Evolutionary conservation across 768 basidiomycete species (phyloP).

Genomic region (Phallus indusiatus): DNA sequence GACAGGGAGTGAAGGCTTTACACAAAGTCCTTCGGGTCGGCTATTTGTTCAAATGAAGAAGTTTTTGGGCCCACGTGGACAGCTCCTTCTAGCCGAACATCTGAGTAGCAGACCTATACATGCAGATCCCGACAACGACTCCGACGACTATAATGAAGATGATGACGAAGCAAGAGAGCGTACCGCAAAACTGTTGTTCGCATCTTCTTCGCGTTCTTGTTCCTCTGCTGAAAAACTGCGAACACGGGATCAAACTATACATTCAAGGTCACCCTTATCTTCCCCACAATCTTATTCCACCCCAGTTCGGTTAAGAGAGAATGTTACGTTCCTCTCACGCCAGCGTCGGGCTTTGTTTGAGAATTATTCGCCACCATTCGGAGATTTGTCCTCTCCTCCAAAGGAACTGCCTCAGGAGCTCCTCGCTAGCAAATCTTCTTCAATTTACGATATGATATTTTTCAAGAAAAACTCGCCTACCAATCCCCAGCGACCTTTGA

Average conservation of each 20-base stretch:
- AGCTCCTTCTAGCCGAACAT: conserved; percentile 19
- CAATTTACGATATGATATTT: neutral
- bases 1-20: conserved; percentile 40
- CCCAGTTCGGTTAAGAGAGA: neutral
- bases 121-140: conserved; percentile 17
- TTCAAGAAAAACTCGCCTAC: neutral
- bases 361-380: neutral
- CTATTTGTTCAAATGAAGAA: conserved; percentile 1
- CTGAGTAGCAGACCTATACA: conserved; percentile 27
- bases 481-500: neutral
- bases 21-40: conserved; percentile 30
- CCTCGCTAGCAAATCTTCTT: neutral
- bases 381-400: no score
- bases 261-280: neutral
- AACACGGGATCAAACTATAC: neutral
- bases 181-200: conserved; percentile 51
- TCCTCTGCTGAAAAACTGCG: neutral
- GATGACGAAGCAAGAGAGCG: conserved; percentile 40
- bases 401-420: neutral
- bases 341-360: neutral
- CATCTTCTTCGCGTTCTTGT: conserved; percentile 11
- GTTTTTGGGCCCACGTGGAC: conserved; percentile 22
- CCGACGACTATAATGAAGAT: conserved; percentile 34
- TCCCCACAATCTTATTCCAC: neutral
- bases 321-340: neutral